These are phyloP conservation scores for Tuber brumale DNA, from an alignment of 495 filamentous ascomycete species.

Conservation along the genomic window DNA sequence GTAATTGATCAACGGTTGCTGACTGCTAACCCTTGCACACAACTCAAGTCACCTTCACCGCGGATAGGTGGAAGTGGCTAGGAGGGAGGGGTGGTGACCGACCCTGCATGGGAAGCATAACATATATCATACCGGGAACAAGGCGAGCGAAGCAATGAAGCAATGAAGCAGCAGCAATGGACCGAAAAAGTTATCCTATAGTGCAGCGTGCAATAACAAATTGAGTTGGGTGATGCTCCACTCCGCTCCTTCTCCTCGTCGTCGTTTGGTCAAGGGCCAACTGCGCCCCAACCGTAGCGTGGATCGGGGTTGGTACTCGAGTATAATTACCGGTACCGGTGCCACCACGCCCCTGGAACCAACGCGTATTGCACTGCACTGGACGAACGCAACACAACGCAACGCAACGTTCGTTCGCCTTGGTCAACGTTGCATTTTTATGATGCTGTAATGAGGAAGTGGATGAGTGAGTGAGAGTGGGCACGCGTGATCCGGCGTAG, in stretches of 20 bases:
- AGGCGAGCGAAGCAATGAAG: not conserved
- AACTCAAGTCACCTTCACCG: not conserved
- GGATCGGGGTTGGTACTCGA: not conserved
- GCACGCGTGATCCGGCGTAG: not conserved
- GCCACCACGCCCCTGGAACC: not conserved
- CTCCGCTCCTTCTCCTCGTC: not conserved
- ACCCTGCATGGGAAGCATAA: not conserved
- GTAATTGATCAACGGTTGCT: not conserved
- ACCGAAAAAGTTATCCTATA: not conserved
- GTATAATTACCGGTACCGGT: too few relatives aligned
- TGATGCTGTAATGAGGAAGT: not conserved
- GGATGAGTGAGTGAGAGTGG: not conserved
- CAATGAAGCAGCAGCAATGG: not conserved
- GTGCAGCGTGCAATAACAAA: not conserved
- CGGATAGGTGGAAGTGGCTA: not conserved
- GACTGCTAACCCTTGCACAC: not conserved
- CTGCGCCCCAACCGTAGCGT: not conserved
- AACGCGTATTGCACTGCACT: not conserved
- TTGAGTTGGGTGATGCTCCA: not conserved
- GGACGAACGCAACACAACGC: not conserved
- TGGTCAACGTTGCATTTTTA: not conserved
- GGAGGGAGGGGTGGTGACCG: conserved; percentile 2
- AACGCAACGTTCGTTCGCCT: not conserved
- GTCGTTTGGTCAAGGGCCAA: not conserved
- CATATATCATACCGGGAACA: not conserved